Evolutionary conservation across 345 rosid genomes (phyloP), one percentile per base, ranked within the genome.

Genomic region (Psidium guajava): DNA sequence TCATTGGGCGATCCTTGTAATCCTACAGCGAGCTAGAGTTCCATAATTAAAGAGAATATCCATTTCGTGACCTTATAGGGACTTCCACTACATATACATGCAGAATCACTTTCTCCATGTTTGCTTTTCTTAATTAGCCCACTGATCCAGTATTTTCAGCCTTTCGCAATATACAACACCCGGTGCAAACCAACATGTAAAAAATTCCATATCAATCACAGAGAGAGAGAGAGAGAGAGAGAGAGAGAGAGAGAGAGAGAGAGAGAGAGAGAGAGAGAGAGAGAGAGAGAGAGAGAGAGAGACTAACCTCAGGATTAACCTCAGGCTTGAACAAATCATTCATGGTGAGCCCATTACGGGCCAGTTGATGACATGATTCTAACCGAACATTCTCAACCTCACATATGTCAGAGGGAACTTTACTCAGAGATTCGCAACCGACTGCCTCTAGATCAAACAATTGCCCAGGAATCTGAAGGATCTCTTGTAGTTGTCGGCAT

Each of bases 311-410:
- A n/a, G n/a, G n/a, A 18, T 24, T 54, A 54, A 21, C 57, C 57
- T 24, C 6, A 25, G 1, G 0, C 0, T 56, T 56, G 13, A 56
- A 24, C 1, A 10, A 0, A 56, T 0, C 12, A 22, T 0, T 0
- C 0, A 22, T 2, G 5, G 0, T 0, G 0, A 1, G 8, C 6
- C 0, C 0, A 21, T 0, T 0, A 24, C 0, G 13, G 28, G 11
- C 0, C 28, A 21, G 1, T n/a, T 0, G 32, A 2, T n/a, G 7
- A 0, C 4, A n/a, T n/a, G 16, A 11, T 5, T 0, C 0, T 0
- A 12, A n/a, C 32, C 11, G 7, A 8, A n/a, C 8, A 12, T 0
- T 3, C 16, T 5, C 32, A 11, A 7, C 0, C 5, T 42, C 4
- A 42, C 44, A 2, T 4, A n/a, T 0, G 36, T 0, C 0, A 0